Conservation (phyloP, 805 yeast genomes). For the Suhomyces tanzawaensis region DNA sequence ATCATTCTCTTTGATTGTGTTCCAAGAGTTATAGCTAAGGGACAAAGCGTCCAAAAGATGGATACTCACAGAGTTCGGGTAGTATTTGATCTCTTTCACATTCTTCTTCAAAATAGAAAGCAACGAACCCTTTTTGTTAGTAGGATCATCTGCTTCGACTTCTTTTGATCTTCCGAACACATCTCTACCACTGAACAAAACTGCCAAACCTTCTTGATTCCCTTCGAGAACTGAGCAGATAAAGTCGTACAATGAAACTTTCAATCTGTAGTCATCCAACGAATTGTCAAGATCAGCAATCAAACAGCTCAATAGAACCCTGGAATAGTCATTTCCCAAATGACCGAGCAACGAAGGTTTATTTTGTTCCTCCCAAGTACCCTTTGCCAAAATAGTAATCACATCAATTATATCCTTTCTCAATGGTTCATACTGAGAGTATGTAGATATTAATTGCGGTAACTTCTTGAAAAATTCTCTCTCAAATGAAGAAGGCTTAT, state of each 20-base stretch:
- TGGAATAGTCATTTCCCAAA: constrained; percentile 64
- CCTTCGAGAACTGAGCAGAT: constrained; percentile 68
- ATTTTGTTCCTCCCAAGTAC: constrained; percentile 50
- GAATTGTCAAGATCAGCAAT: constrained; percentile 58
- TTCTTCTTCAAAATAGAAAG: constrained; percentile 55
- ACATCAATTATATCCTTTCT: constrained; percentile 54
- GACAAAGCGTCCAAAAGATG: constrained; percentile 72
- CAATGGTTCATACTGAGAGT: constrained; percentile 46
- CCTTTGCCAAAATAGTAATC: constrained; percentile 55
- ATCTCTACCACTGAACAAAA: constrained; percentile 60
- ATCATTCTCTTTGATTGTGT: constrained; percentile 54
- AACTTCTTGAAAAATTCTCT: constrained; percentile 52
- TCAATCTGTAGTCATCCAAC: constrained; percentile 51
- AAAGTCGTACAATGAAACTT: constrained; percentile 58
- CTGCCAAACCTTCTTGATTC: constrained; percentile 75
- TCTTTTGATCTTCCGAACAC: constrained; percentile 35
- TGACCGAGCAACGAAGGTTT: constrained; percentile 82
- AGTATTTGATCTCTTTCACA: constrained; percentile 48
- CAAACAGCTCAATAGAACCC: constrained; percentile 56
- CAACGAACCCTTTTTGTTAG: constrained; percentile 38
- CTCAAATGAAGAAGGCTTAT: constrained; percentile 66
- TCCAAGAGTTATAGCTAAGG: constrained; percentile 76
- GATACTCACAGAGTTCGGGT: constrained; percentile 62
- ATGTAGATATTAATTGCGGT: constrained; percentile 56
- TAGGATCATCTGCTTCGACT: constrained; percentile 18